Base-by-base conservation (phyloP, 208 protist species). In the Leishmania martiniquensis region DNA sequence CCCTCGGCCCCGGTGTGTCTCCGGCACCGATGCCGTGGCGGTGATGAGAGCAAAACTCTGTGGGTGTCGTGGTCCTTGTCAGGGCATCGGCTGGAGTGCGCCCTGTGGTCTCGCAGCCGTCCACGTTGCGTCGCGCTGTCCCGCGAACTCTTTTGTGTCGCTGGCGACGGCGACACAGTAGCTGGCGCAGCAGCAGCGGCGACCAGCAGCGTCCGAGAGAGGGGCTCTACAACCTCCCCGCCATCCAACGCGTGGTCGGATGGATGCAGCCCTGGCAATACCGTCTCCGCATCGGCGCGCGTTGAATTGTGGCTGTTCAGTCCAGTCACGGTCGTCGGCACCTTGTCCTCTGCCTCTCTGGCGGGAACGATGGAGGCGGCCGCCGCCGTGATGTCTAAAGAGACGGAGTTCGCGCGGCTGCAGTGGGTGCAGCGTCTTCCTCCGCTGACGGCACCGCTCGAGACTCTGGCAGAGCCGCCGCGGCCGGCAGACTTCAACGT, bases 211-310 rank as follows among this genome's bases (percentile, higher is more conserved):
- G 49, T 54, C 34, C 1, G 52, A 32, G 72, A 76, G n/a, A 67
- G 44, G 5, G 79, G 79, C 72, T 83, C 79, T 13, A 44, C 74
- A 42, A 73, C 22, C 34, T 77, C 79, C 1, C 72, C 79, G 25
- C 79, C 79, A 51, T 83, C 74, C 20, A 63, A 12, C 17, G 73
- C 66, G 39, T 78, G 45, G 45, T 75, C 54, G n/a, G 37, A 59
- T 3, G 47, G 68, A 49, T 45, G 68, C 55, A 44, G 17, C 37
- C 17, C 54, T 34, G 62, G 5, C 20, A 44, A 9, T 47, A 12
- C 9, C 51, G 45, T 12, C 4, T 15, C n/a, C 68, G 39, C 68
- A 37, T 57, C 49, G 34, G n/a, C 7, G 55, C 37, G 54, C 13
- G 49, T 44, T 7, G 29, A 51, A 42, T 17, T 32, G 54, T 65